These are phyloP conservation scores for Ceratocystis eucalypticola DNA, from an alignment of 2,329 filamentous ascomycete genomes.

Conservation along the genomic window DNA sequence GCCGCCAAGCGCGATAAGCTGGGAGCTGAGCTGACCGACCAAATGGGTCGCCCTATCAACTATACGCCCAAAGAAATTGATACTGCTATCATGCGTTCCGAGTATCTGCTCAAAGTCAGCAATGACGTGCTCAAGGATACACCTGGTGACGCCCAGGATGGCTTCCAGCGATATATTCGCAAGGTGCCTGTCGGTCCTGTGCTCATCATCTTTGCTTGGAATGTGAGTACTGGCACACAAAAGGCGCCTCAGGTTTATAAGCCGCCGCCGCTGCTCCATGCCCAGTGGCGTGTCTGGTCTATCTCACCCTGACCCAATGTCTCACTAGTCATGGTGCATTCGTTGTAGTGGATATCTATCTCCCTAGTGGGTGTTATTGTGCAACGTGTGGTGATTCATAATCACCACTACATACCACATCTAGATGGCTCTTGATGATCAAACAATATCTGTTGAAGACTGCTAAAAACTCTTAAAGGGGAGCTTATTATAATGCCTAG, in stretches of 20 bases:
- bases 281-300: not conserved
- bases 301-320: not conserved
- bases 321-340: not conserved
- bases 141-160: conserved; percentile 67
- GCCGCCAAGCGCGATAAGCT: conserved; percentile 62
- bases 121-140: conserved; percentile 67
- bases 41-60: conserved; percentile 88
- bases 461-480: no score
- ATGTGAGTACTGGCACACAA: conserved; percentile 44
- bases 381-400: not conserved
- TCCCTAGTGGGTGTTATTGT: not conserved
- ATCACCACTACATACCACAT: not conserved
- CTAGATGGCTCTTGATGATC: not conserved
- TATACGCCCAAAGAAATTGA: conserved; percentile 73
- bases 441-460: no score
- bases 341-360: not conserved
- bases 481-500: conserved; percentile 18
- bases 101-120: conserved; percentile 76
- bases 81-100: conserved; percentile 71
- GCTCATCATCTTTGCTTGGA: conserved; percentile 88
- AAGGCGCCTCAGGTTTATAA: not conserved
- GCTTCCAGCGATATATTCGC: conserved; percentile 80
- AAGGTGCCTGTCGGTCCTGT: conserved; percentile 81
- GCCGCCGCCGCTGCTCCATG: not conserved
- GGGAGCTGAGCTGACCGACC: conserved; percentile 72